Conservation (phyloP, 2,329 filamentous ascomycete species). For the Alternaria burnsii region DNA sequence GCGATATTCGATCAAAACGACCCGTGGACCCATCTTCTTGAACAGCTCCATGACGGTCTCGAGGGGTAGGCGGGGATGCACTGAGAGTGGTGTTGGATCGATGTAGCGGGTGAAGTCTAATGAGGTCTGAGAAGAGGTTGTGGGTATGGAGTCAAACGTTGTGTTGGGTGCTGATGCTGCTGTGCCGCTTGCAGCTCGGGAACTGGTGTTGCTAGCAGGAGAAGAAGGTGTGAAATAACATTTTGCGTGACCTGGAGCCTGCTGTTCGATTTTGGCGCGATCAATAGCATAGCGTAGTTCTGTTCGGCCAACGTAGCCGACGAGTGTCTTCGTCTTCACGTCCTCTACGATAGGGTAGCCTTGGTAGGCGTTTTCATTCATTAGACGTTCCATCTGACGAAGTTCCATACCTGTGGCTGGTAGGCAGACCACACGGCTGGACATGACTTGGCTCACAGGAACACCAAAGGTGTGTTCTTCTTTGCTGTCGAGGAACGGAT, state of each 20-base stretch:
- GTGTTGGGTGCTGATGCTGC: slow-evolving; percentile 40
- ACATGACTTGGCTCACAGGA: slow-evolving; percentile 91
- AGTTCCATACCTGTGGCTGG: slow-evolving; percentile 78
- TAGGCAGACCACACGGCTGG: slow-evolving; percentile 74
- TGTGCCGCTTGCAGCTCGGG: slow-evolving; percentile 33
- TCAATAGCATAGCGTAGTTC: slow-evolving; percentile 92
- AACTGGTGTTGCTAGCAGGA: slow-evolving; percentile 9
- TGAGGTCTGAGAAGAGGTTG: slow-evolving; percentile 62
- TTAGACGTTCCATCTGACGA: slow-evolving; percentile 76
- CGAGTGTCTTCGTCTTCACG: slow-evolving; percentile 71
- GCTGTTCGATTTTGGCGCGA: slow-evolving; percentile 70
- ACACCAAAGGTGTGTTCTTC: slow-evolving; percentile 97
- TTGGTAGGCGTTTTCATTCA: slow-evolving; percentile 82
- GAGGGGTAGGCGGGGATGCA: slow-evolving; percentile 87
- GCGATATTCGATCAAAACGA: slow-evolving; percentile 91
- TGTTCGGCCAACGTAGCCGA: slow-evolving; percentile 92
- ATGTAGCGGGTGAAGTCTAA: slow-evolving; percentile 89
- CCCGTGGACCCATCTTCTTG: slow-evolving; percentile 94
- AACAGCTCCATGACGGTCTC: slow-evolving; percentile 99
- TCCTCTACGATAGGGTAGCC: slow-evolving; percentile 93
- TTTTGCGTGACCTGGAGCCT: slow-evolving; percentile 70
- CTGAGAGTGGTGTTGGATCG: slow-evolving; percentile 87
- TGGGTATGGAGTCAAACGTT: slow-evolving; percentile 68
- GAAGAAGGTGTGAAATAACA: slow-evolving; percentile 73
- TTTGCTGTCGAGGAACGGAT: slow-evolving; percentile 96